Base-by-base conservation (phyloP, 192 early-diverging fungal species). In the Backusella luteola region DNA sequence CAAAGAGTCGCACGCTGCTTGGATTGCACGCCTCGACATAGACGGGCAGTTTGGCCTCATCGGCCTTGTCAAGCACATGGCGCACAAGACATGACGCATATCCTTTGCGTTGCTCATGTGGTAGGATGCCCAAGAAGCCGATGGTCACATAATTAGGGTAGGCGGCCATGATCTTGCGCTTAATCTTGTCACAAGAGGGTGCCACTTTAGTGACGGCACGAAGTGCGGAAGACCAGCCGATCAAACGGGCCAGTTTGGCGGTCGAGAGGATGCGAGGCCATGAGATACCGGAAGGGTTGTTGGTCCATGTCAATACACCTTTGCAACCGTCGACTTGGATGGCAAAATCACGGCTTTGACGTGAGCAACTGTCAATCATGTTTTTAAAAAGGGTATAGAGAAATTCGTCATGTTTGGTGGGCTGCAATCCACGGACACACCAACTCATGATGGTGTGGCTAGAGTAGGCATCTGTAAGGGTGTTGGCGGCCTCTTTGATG, bases 251-350 rank as follows among this genome's bases (percentile, higher is more conserved):
- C 8, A 78, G 21, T 39, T 78, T 73, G 23, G 77, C 66, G 1
- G 59, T 42, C 7, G 71, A 66, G 11, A 75, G 41, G 6, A 52
- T 41, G 26, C 66, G 66, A 15, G 72, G 77, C 35, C 71, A 69
- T 26, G 74, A 68, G 3, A 69, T 36, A 12, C 77, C 77, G 4
- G 44, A 21, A 0, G 77, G n/a, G 26, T 56, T 36, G 21, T 67
- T 83, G 6, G 73, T 72, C 77, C 77, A 83, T n/a, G 79, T 46
- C 17, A 79, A 34, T 11, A 79, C 71, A 66, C 81, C 81, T 38
- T 83, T 83, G 44, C 76, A 83, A 1, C 77, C 81, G 19, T 83
- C 81, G 4, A 76, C 77, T 76, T 83, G 81, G 52, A 83, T 66
- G 19, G 76, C 77, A 49, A 76, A 83, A 14, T 83, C 81, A 6